A percentile compares a stretch with the other conserved stretches of the same genome.
These are phyloP conservation scores for Podospora pseudoanserina DNA, from an alignment of 495 filamentous ascomycete genomes.

Conservation along the genomic window DNA sequence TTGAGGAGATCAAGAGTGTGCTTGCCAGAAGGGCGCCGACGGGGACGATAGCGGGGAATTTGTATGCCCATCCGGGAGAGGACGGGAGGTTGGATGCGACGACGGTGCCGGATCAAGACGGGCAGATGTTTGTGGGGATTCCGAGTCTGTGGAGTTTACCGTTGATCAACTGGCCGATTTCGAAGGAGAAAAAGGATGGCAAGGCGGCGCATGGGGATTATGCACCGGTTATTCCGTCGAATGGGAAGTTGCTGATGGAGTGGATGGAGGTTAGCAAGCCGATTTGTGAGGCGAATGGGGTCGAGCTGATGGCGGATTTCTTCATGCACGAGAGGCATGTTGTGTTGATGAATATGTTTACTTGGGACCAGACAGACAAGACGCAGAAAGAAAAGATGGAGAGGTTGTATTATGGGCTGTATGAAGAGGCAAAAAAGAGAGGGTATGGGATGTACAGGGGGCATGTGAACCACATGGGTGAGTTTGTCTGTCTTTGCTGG, in stretches of 20 bases:
- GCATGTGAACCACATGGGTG: conserved; percentile 46
- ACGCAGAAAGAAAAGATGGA: conserved; percentile 30
- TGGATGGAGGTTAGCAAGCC: conserved; percentile 39
- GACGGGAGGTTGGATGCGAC: conserved; percentile 39
- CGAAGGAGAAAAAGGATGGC: conserved; percentile 23
- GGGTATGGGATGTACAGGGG: conserved; percentile 43
- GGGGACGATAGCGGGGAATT: conserved; percentile 34
- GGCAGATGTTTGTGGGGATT: conserved; percentile 39
- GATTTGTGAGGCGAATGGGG: conserved; percentile 39
- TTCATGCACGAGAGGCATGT: conserved; percentile 45
- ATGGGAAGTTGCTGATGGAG: conserved; percentile 37
- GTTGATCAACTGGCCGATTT: conserved; percentile 39
- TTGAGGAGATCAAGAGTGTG: conserved; percentile 42
- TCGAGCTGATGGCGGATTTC: conserved; percentile 44
- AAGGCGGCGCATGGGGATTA: conserved; percentile 44
- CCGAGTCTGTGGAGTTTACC: conserved; percentile 42
- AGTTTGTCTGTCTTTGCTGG: conserved; percentile 8
- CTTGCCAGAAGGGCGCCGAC: conserved; percentile 32
- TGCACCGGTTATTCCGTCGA: conserved; percentile 41
- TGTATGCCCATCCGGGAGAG: conserved; percentile 33
- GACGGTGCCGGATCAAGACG: conserved; percentile 33
- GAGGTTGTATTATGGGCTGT: conserved; percentile 33
- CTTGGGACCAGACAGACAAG: conserved; percentile 40
- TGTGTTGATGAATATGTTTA: conserved; percentile 44
- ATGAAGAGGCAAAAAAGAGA: conserved; percentile 36